These are phyloP conservation scores for Chalciporus piperatus DNA, from an alignment of 768 basidiomycete species.

Conservation along the genomic window DNA sequence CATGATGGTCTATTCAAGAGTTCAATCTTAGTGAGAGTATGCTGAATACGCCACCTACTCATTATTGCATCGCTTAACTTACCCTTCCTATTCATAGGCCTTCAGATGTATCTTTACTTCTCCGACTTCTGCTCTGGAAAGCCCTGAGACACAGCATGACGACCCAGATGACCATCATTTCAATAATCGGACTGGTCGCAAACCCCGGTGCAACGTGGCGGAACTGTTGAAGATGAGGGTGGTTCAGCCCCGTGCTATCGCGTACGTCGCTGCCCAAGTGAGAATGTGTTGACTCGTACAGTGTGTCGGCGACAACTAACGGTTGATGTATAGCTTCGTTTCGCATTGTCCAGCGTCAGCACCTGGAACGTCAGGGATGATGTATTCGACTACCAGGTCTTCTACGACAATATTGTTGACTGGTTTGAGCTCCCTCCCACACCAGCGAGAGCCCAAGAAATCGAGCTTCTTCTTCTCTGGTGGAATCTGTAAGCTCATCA, in stretches of 20 bases:
- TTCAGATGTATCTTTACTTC: conserved; percentile 19
- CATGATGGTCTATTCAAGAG: conserved; percentile 5
- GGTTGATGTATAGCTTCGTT: conserved; percentile 11
- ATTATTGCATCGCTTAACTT: too few species aligned
- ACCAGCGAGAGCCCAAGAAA: not conserved
- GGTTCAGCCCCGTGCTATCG: conserved; percentile 19
- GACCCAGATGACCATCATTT: not conserved
- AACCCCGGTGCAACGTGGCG: conserved; percentile 6
- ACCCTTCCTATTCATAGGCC: conserved; percentile 11
- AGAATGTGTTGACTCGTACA: not conserved
- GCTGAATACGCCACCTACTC: not conserved
- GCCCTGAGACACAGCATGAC: too few species aligned
- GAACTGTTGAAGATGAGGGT: conserved; percentile 5
- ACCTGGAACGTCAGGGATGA: conserved; percentile 6
- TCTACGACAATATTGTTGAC: conserved; percentile 16
- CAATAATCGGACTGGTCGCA: not conserved
- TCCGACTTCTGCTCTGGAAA: conserved; percentile 13
- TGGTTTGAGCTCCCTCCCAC: conserved; percentile 10
- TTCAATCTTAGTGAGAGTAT: conserved; percentile 1
- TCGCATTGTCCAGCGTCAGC: conserved; percentile 7
- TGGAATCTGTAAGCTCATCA: conserved; percentile 9
- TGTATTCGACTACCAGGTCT: conserved; percentile 7
- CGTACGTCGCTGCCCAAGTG: conserved; percentile 28
- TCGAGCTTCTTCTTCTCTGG: conserved; percentile 8
- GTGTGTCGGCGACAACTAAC: not conserved